Evolutionary conservation across 73 alveolate genomes (phyloP).

Genomic region (Paramecium biaurelia): DNA sequence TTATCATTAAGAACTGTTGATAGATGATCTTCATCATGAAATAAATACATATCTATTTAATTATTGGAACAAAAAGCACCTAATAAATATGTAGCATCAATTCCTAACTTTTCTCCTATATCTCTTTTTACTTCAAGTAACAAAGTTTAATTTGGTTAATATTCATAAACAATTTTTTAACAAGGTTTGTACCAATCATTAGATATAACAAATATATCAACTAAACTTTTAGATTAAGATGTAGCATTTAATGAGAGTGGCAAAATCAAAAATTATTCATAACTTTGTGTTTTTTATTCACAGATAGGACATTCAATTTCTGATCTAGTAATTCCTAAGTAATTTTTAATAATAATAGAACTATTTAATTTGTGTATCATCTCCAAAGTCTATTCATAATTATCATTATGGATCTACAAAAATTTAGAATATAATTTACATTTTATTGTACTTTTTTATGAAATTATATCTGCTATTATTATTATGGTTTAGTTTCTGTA

Average conservation of each 20-base stretch:
- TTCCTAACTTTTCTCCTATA: neutral
- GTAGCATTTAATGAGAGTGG: slow-evolving; percentile 17
- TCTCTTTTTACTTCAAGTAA: slow-evolving; percentile 14
- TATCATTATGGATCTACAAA: neutral
- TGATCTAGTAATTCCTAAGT: slow-evolving; percentile 35
- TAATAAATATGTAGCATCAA: neutral
- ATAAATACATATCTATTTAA: neutral
- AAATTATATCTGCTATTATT: neutral
- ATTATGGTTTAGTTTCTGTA: neutral
- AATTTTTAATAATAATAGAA: neutral
- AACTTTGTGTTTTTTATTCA: neutral
- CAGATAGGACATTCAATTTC: slow-evolving; percentile 55
- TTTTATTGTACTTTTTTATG: slow-evolving; percentile 22
- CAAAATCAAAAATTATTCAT: slow-evolving; percentile 37
- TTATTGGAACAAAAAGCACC: neutral
- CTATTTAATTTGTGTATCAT: neutral
- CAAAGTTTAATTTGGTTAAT: neutral
- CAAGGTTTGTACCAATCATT: slow-evolving; percentile 12
- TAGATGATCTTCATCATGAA: slow-evolving; percentile 8
- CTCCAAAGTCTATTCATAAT: neutral
- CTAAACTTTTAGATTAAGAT: neutral
- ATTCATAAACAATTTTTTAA: neutral
- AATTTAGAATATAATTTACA: neutral
- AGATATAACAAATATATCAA: neutral
- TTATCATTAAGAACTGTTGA: neutral